Evolutionary conservation across 495 filamentous ascomycete species (phyloP).

Genomic region (Massariosphaeria phaeospora): DNA sequence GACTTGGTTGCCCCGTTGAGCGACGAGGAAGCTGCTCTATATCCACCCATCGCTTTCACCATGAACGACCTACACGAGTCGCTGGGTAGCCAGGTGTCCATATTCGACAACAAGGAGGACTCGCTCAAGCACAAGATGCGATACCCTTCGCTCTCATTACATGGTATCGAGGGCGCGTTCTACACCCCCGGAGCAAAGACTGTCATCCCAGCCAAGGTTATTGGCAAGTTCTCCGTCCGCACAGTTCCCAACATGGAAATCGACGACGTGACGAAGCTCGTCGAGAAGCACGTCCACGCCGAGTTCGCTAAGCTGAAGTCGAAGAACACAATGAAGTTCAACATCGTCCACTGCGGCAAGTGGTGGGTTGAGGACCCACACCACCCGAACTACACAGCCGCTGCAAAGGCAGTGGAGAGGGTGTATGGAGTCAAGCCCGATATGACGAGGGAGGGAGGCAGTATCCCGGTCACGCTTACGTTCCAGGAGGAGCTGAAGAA

Average conservation of each 20-base stretch:
- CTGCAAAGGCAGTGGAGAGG: slow-evolving; percentile 82
- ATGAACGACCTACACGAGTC: slow-evolving; percentile 93
- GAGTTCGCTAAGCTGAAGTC: slow-evolving; percentile 76
- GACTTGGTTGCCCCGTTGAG: slow-evolving; percentile 87
- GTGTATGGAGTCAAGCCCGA: slow-evolving; percentile 92
- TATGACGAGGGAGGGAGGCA: slow-evolving; percentile 92
- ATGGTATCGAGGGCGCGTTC: slow-evolving; percentile 95
- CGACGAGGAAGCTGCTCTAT: slow-evolving; percentile 78
- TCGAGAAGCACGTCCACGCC: slow-evolving; percentile 71
- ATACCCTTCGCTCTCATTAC: slow-evolving; percentile 88
- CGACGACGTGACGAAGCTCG: slow-evolving; percentile 74
- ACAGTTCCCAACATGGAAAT: slow-evolving; percentile 98
- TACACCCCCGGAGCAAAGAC: slow-evolving; percentile 93
- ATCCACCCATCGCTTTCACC: slow-evolving; percentile 80
- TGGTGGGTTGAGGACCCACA: slow-evolving; percentile 98
- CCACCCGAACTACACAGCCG: slow-evolving; percentile 97
- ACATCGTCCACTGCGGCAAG: slow-evolving; percentile 80
- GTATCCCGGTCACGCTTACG: slow-evolving; percentile 92
- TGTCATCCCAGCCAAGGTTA: slow-evolving; percentile 95
- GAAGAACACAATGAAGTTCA: slow-evolving; percentile 84
- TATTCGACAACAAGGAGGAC: slow-evolving; percentile 75
- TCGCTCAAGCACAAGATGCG: slow-evolving; percentile 94
- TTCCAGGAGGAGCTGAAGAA: slow-evolving; percentile 99
- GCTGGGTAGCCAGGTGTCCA: slow-evolving; percentile 77
- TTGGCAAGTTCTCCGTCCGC: slow-evolving; percentile 95